Evolutionary conservation across 2,329 filamentous ascomycete species (phyloP).

Genomic region (Phaeosphaeria sp.): DNA sequence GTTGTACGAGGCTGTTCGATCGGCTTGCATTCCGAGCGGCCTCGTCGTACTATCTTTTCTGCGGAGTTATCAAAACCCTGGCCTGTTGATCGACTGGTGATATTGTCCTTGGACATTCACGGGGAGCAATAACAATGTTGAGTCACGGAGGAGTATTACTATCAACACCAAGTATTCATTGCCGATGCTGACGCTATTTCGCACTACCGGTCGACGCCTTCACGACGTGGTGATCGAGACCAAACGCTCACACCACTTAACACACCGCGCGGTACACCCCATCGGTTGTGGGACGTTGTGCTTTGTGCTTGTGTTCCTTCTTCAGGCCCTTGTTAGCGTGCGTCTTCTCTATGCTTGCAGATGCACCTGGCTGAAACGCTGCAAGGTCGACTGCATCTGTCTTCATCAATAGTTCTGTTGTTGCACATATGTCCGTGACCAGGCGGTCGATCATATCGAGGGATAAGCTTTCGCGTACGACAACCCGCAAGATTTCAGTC

Average conservation of each 20-base stretch:
- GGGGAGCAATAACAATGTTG: background rate
- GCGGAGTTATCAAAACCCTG: background rate
- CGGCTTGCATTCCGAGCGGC: background rate
- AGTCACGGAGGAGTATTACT: background rate
- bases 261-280: slow-evolving; percentile 59
- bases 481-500: slow-evolving; percentile 71
- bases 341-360: slow-evolving; percentile 51
- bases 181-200: background rate
- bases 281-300: slow-evolving; percentile 53
- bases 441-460: slow-evolving; percentile 70
- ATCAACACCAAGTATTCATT: background rate
- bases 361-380: slow-evolving; percentile 52
- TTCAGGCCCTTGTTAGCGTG: slow-evolving; percentile 47
- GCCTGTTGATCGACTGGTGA: background rate
- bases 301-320: slow-evolving; percentile 53
- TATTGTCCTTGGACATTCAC: background rate
- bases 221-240: background rate
- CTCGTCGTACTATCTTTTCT: background rate
- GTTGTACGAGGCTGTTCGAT: background rate
- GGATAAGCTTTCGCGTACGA: slow-evolving; percentile 71
- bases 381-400: slow-evolving; percentile 60
- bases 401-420: slow-evolving; percentile 67
- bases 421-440: slow-evolving; percentile 64
- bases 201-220: too few species aligned
- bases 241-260: slow-evolving; percentile 25